These are phyloP conservation scores for Paxillus involutus DNA, from an alignment of 768 basidiomycete genomes.

Conservation along the genomic window DNA sequence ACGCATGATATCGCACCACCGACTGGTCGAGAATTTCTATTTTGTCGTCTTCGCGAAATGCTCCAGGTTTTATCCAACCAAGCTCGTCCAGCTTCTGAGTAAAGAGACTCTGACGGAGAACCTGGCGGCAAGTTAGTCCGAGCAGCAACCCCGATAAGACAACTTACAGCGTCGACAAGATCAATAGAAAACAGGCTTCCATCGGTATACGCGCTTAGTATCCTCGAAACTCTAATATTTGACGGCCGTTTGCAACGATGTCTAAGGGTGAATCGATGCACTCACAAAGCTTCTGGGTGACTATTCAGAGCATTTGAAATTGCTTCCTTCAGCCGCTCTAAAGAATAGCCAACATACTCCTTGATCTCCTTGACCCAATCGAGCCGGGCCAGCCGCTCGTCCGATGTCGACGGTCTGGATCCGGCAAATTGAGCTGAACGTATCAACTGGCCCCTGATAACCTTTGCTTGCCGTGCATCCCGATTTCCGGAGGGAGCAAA, in stretches of 20 bases:
- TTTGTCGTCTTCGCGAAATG: constrained; percentile 40
- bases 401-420: neutral
- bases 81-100: constrained; percentile 51
- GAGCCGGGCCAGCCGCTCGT: constrained; percentile 24
- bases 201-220: constrained; percentile 52
- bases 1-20: constrained; percentile 61
- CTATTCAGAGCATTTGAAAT: constrained; percentile 16
- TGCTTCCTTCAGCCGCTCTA: constrained; percentile 21
- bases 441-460: constrained; percentile 28
- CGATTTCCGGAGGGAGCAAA: constrained; percentile 25
- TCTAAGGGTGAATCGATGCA: neutral
- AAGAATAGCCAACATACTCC: constrained; percentile 25
- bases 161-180: constrained; percentile 53
- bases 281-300: constrained; percentile 24
- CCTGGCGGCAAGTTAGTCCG: constrained; percentile 30
- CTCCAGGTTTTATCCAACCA: constrained; percentile 47
- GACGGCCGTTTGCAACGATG: neutral
- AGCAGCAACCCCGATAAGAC: neutral
- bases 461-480: constrained; percentile 27
- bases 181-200: constrained; percentile 56
- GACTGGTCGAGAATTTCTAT: constrained; percentile 44
- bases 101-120: constrained; percentile 58
- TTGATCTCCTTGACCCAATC: constrained; percentile 26
- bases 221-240: constrained; percentile 35
- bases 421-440: constrained; percentile 20